Conservation (phyloP, 192 early-diverging fungal species). For the Coemansia sp. region DNA sequence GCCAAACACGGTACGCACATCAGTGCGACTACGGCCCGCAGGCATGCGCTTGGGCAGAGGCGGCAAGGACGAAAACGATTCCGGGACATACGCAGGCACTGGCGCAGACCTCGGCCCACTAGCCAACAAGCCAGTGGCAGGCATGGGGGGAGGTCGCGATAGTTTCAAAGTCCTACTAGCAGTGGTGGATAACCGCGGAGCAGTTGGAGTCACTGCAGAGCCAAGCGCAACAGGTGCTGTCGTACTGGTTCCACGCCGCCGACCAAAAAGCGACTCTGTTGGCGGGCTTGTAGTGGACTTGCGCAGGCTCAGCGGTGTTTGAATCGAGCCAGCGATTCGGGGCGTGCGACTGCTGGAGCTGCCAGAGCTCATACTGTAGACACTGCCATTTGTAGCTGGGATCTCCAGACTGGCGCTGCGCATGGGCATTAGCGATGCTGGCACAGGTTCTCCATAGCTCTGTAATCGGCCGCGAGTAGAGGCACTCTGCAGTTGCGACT, state of each 20-base stretch:
- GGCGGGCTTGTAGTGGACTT: neutral
- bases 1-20: slow-evolving; percentile 1
- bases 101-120: neutral
- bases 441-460: slow-evolving; percentile 9
- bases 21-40: neutral
- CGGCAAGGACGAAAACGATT: neutral
- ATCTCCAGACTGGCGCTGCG: slow-evolving; percentile 14
- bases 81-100: neutral
- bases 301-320: neutral
- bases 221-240: neutral
- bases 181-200: neutral
- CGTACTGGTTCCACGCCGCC: neutral
- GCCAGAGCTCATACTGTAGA: neutral
- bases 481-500: neutral
- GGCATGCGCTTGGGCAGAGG: neutral
- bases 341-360: neutral
- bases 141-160: neutral
- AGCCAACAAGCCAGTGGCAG: neutral
- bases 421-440: slow-evolving; percentile 20
- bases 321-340: neutral
- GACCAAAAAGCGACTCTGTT: neutral
- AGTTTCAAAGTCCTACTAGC: neutral
- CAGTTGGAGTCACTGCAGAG: neutral
- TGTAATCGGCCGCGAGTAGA: neutral
- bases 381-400: neutral